These are phyloP conservation scores for Carex littledalei DNA, from an alignment of 176 grass and related monocot genomes.

Conservation along the genomic window DNA sequence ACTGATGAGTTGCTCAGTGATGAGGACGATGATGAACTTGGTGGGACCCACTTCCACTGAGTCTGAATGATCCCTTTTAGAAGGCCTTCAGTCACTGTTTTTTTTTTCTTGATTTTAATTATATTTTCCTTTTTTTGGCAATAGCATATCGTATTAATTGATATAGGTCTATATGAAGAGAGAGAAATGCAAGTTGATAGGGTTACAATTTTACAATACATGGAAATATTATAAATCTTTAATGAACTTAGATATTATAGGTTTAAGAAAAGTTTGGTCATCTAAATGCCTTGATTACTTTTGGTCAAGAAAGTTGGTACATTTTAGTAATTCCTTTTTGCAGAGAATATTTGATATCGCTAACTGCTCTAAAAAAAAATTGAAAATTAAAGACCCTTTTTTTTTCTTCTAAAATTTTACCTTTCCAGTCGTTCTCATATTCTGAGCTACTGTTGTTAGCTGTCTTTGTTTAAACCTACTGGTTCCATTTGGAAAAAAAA, in stretches of 20 bases:
- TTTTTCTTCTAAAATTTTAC: background rate
- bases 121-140: background rate
- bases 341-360: background rate
- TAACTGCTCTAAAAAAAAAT: background rate
- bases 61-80: background rate
- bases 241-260: background rate
- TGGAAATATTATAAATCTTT: background rate
- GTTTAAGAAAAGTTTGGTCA: background rate
- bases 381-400: background rate
- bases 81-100: background rate
- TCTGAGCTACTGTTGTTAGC: background rate
- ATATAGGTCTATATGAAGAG: background rate
- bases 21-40: constrained; percentile 44
- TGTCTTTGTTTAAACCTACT: background rate
- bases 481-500: background rate
- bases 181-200: constrained; percentile 2
- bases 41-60: background rate
- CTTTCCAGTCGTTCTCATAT: background rate
- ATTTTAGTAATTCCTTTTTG: background rate
- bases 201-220: background rate
- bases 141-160: background rate
- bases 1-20: constrained; percentile 66
- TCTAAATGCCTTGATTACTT: background rate
- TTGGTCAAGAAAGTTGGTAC: background rate
- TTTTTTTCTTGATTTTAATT: background rate